These are phyloP conservation scores for Aspergillus niger DNA, from an alignment of 2,329 filamentous ascomycete genomes.

Conservation along the genomic window DNA sequence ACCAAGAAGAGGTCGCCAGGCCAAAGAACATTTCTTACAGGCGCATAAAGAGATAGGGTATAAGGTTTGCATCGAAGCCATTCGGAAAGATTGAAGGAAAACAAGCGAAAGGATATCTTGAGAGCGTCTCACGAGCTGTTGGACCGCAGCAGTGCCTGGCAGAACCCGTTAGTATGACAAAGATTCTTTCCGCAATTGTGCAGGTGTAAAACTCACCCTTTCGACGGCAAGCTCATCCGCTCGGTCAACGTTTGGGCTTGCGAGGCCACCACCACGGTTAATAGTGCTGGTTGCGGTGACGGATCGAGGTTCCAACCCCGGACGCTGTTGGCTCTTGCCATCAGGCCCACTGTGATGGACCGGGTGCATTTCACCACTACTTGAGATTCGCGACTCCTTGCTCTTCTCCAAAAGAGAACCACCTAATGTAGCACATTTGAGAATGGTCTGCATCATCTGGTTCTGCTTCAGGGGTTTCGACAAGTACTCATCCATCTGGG, in stretches of 20 bases:
- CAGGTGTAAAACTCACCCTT: conserved; percentile 50
- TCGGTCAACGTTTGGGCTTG: conserved; percentile 65
- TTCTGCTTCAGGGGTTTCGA: conserved; percentile 97
- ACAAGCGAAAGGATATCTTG: conserved; percentile 27
- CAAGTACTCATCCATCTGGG: conserved; percentile 98
- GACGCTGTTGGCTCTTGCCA: conserved; percentile 50
- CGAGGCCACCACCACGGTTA: conserved; percentile 53
- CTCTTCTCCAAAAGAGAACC: conserved; percentile 46
- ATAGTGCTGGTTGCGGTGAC: conserved; percentile 69
- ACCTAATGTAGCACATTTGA: conserved; percentile 92
- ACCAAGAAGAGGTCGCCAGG: conserved; percentile 15
- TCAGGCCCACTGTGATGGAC: conserved; percentile 34
- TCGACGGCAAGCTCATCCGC: conserved; percentile 63
- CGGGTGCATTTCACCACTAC: conserved; percentile 42
- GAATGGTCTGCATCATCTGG: conserved; percentile 94
- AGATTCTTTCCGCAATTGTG: conserved; percentile 3
- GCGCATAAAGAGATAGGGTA: conserved; percentile 28
- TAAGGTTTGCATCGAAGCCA: conserved; percentile 32
- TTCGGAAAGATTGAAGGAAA: conserved; percentile 27
- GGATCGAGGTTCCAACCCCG: conserved; percentile 62
- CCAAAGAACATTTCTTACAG: conserved; percentile 26
- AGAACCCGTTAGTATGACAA: conserved; percentile 26
- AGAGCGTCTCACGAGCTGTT: conserved; percentile 49
- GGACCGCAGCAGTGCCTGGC: conserved; percentile 47
- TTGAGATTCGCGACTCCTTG: conserved; percentile 45